Evolutionary conservation across 345 rosid genomes (phyloP), one percentile per base, ranked within the genome.

Genomic region (Pseudoturritis turrita): DNA sequence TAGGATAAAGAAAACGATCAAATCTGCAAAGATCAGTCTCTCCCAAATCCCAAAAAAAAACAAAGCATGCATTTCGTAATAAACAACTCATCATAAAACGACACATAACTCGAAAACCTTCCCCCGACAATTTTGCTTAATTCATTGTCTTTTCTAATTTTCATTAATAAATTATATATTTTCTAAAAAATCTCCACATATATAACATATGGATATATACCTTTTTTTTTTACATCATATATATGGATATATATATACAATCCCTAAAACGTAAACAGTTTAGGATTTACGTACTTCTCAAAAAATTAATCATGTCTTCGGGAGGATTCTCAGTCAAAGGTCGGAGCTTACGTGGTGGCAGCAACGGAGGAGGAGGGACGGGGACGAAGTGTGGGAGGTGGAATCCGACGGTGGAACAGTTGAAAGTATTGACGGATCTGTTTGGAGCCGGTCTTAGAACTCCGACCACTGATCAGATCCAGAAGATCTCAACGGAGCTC

Each of bases 371-470:
- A 31, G 63, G 41, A 45, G 82, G 86, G 14, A 80, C 84, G 1
- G 96, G 97, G 13, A 82, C 95, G 0, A 94, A 94, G 81, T 91
- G 98, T n/a, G 96, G 96, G 19, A 83, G 98, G 23, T 94, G 98
- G 98, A 94, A 91, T 71, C 98, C 97, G 0, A 89, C 98, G 21
- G 71, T 87, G 1, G 98, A 94, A 71, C 98, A 94, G 72, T 90
- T 89, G 45, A 89, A 90, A 65, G 86, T 91, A 41, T 74, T 94
- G 62, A 87, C 96, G 0, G 98, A 93, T 49, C 71, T 94, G 81
- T 94, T 94, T 82, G 49, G 88, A 80, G 89, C 98, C 0, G 97
- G 98, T 12, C 90, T 94, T 54, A 79, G 96, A 62, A 91, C 97
- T 15, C 98, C 98, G 0, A 90, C 91, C 73, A 93, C 98, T 17